Evolutionary conservation across 2,329 filamentous ascomycete genomes (phyloP).

Genomic region (Dactylonectria estremocensis): DNA sequence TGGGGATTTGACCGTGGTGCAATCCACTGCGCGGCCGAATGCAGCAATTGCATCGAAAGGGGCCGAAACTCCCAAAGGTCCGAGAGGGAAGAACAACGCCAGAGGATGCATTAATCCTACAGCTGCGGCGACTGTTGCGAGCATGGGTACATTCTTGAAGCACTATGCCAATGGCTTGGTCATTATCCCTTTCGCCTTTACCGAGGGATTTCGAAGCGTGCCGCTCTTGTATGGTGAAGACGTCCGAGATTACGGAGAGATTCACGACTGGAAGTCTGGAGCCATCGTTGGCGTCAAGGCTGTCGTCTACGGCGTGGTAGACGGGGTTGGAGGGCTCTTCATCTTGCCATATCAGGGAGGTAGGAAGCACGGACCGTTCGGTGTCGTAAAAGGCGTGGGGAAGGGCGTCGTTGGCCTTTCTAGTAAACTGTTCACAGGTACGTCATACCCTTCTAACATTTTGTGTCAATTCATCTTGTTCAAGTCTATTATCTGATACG

Average conservation of each 20-base stretch:
- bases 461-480: not conserved
- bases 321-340: not conserved
- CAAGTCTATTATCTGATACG: not conserved
- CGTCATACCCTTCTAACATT: not conserved
- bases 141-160: not conserved
- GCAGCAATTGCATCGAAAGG: not conserved
- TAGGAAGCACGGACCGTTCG: not conserved
- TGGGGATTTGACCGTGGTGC: not conserved
- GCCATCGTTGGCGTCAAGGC: not conserved
- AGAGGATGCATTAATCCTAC: not conserved
- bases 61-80: not conserved
- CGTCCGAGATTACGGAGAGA: not conserved
- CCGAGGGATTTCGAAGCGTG: not conserved
- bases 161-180: not conserved
- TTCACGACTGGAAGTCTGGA: constrained; percentile 8
- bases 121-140: not conserved
- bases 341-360: not conserved
- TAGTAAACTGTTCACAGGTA: constrained; percentile 3
- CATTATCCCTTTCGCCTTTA: not conserved
- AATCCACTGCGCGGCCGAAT: not conserved
- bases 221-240: not conserved
- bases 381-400: not conserved
- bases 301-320: not conserved
- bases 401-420: not conserved
- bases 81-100: not conserved